Percentiles rank a stretch among this genome's conserved stretches.
phyloP scores from a whole-genome alignment of 2,329 filamentous ascomycete genomes.

The Nemania sp. region DNA sequence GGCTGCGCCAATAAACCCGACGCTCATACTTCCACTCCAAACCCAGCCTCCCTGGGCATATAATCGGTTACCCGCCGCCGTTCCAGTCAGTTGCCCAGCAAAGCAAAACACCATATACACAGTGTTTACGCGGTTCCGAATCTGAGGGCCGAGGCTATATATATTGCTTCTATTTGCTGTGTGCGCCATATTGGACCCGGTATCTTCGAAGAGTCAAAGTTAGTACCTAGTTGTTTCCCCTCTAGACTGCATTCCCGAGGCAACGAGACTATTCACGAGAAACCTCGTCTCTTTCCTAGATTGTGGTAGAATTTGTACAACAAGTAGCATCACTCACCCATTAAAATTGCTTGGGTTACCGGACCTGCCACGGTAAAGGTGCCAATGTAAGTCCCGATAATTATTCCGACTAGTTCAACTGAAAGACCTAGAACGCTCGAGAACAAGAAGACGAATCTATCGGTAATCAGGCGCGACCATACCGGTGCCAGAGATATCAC shows the following conservation, averaged over 20 bases:
- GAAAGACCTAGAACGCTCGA: slow-evolving; percentile 72
- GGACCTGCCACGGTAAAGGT: slow-evolving; percentile 75
- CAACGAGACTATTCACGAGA: not conserved
- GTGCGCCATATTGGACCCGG: slow-evolving; percentile 78
- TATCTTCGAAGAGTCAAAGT: slow-evolving; percentile 65
- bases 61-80: slow-evolving; percentile 66
- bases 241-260: not conserved
- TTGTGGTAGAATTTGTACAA: not conserved
- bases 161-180: slow-evolving; percentile 79
- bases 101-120: slow-evolving; percentile 84
- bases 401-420: slow-evolving; percentile 70
- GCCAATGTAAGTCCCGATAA: slow-evolving; percentile 77
- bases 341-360: slow-evolving; percentile 68
- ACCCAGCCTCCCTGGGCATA: slow-evolving; percentile 65
- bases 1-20: slow-evolving; percentile 55
- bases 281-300: not conserved
- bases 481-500: slow-evolving; percentile 76
- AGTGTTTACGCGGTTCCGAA: slow-evolving; percentile 81
- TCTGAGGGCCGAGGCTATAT: slow-evolving; percentile 76
- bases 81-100: slow-evolving; percentile 79
- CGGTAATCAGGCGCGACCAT: slow-evolving; percentile 77
- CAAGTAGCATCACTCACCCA: slow-evolving; percentile 28
- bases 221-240: not conserved
- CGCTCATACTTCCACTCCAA: slow-evolving; percentile 59
- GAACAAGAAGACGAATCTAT: slow-evolving; percentile 75